Base-by-base conservation (phyloP, 257 asterid genomes). In the Jacaranda mimosifolia region DNA sequence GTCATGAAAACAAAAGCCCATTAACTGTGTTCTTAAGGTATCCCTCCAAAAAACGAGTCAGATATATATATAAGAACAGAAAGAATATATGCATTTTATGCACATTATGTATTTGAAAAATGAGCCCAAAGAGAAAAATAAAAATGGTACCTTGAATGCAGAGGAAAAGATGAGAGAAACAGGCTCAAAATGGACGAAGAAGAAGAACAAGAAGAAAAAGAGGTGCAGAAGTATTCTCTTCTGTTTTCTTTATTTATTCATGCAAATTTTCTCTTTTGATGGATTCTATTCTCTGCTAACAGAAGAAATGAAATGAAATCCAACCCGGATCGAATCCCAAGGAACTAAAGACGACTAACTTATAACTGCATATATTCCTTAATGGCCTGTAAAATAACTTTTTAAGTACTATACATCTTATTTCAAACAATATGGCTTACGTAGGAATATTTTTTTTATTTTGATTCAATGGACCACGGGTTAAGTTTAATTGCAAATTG, bases 271-370 rank as follows among this genome's bases (percentile, higher is more conserved):
- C 35, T 65, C 32, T 42, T 36, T 21, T 51, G 78, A 52, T 42
- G 70, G 66, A 64, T 40, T 70, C 36, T 39, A 32, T 63, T 42
- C 40, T 48, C 40, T 48, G 60, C 63, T n/a, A 42, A 52, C 17
- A 62, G 55, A 62, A 48, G 63, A 55, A 55, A 18, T 4, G 18
- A 32, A 66, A n/a, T n/a, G 4, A 71, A 60, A 46, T 74, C 64
- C 48, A 38, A 10, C 59, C 26, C 48, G 81, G 74, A 53, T 75
- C 81, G 38, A 75, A 75, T 70, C 80, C 77, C 84, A 80, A 75
- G 13, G 39, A 51, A 73, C 59, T 49, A 63, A 51, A 7, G 32
- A 15, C 35, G 13, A 12, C 17, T 7, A 60, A 18, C 52, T 59
- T 52, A 51, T 17, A 60, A 49, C 79, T 63, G 79, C 48, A 74